phyloP scores from a whole-genome alignment of 148 eudicot genomes.

The Amaranthus palmeri region DNA sequence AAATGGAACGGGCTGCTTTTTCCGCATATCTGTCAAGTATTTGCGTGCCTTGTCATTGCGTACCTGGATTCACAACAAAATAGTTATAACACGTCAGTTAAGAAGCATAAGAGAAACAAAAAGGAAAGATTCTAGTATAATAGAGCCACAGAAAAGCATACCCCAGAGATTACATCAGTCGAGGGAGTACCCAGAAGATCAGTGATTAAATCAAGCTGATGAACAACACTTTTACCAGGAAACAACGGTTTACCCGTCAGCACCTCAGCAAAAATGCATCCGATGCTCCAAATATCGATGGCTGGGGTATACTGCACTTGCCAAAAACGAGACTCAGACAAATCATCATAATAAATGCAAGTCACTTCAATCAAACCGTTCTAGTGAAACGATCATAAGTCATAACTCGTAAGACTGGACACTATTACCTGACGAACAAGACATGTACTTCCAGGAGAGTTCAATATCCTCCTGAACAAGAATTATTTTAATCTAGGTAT shows the following conservation, averaged over 20 bases:
- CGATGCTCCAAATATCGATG: conserved; percentile 94
- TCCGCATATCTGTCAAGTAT: conserved; percentile 63
- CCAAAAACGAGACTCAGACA: conserved; percentile 16
- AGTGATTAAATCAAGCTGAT: conserved; percentile 86
- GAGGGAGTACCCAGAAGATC: conserved; percentile 94
- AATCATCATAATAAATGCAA: conserved; percentile 8
- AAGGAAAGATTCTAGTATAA: not conserved
- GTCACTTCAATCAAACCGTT: conserved; percentile 23
- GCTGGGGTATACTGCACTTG: conserved; percentile 89
- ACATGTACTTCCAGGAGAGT: conserved; percentile 64
- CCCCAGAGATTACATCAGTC: conserved; percentile 67
- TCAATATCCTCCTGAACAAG: conserved; percentile 70
- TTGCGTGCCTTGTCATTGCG: conserved; percentile 83
- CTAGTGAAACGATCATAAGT: conserved; percentile 22
- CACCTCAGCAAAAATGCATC: conserved; percentile 94
- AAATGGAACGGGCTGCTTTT: conserved; percentile 54
- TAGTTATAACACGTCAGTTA: not conserved
- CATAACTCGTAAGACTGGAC: conserved; percentile 19
- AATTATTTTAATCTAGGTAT: conserved; percentile 66
- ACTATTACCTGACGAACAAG: conserved; percentile 58
- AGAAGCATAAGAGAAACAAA: not conserved
- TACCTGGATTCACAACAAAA: conserved; percentile 37
- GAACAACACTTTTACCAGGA: conserved; percentile 94
- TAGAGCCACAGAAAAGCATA: conserved; percentile 27
- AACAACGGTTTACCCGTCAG: conserved; percentile 82